phyloP scores from a whole-genome alignment of 1,284 basidiomycete species.

The Boletus austroedulis region DNA sequence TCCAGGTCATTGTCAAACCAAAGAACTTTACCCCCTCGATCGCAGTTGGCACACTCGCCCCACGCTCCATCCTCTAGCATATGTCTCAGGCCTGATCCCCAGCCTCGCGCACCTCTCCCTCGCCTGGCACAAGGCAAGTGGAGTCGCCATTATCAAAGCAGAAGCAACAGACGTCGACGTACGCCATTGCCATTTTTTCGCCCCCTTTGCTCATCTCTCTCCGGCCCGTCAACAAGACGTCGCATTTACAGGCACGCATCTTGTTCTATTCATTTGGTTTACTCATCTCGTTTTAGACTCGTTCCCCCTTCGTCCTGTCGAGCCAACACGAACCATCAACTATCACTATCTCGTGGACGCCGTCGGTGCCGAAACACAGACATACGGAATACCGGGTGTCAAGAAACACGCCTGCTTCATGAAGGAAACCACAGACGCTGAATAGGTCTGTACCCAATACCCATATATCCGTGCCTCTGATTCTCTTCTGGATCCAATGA shows the following conservation, averaged over 20 bases:
- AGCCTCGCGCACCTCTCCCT: too few relatives aligned
- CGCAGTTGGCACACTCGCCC: too few relatives aligned
- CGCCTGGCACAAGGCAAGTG: too few relatives aligned
- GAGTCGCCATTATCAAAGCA: too few relatives aligned
- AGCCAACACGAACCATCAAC: constrained; percentile 66
- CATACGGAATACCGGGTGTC: constrained; percentile 96
- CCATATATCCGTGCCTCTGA: constrained; percentile 19
- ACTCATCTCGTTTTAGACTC: constrained; percentile 27
- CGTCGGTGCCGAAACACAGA: constrained; percentile 93
- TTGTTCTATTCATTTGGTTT: neutral
- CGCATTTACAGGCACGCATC: constrained; percentile 72
- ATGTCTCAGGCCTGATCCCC: too few relatives aligned
- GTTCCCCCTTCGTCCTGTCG: constrained; percentile 28
- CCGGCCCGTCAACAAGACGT: constrained; percentile 80
- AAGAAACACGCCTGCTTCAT: constrained; percentile 94
- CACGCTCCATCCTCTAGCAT: too few relatives aligned
- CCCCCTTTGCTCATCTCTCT: neutral
- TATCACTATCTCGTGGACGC: constrained; percentile 98
- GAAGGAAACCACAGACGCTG: constrained; percentile 94
- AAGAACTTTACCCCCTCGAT: too few relatives aligned
- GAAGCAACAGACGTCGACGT: too few relatives aligned
- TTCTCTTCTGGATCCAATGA: constrained; percentile 55
- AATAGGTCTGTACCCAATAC: constrained; percentile 53
- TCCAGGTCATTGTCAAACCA: too few relatives aligned
- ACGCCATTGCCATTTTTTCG: too few relatives aligned